phyloP scores from a whole-genome alignment of 2,329 filamentous ascomycete genomes.

The Coniochaeta sp. region DNA sequence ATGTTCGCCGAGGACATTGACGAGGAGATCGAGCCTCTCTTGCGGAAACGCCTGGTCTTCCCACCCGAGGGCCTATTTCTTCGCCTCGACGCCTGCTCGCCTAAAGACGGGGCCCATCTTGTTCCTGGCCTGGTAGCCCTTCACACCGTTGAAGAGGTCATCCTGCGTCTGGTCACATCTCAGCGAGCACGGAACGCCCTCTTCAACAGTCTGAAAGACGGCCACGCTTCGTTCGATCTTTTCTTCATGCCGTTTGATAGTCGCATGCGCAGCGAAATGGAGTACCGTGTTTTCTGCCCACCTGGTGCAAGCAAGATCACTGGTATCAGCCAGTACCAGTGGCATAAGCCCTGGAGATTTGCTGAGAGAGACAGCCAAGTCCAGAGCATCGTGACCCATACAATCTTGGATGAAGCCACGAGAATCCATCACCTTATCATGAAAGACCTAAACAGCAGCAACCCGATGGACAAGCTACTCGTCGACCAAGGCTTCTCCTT shows the following conservation, averaged over 20 bases:
- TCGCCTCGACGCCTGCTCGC: constrained; percentile 31
- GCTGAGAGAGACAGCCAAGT: constrained; percentile 3
- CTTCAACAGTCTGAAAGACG: constrained; percentile 13
- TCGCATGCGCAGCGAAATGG: constrained; percentile 26
- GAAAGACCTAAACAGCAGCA: constrained; percentile 12
- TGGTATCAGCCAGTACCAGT: constrained; percentile 32
- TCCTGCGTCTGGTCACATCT: constrained; percentile 30
- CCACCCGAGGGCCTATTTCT: constrained; percentile 31
- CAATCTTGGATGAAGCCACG: constrained; percentile 13
- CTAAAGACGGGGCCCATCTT: constrained; percentile 30
- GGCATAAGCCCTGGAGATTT: constrained; percentile 27
- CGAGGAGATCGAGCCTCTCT: constrained; percentile 19
- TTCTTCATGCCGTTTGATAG: constrained; percentile 33
- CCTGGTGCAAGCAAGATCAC: constrained; percentile 23
- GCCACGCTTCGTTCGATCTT: constrained; percentile 17
- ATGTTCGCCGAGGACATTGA: constrained; percentile 24
- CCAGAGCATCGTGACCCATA: constrained; percentile 9
- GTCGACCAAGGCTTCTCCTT: constrained; percentile 33
- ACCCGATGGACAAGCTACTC: constrained; percentile 20
- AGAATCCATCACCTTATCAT: constrained; percentile 19
- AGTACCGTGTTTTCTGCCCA: constrained; percentile 37
- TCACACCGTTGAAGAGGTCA: constrained; percentile 22
- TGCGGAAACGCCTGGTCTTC: constrained; percentile 15
- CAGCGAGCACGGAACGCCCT: constrained; percentile 26
- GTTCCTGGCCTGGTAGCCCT: constrained; percentile 17